Base-by-base conservation (phyloP, 2,329 filamentous ascomycete genomes). In the Acrocalymma vagum region DNA sequence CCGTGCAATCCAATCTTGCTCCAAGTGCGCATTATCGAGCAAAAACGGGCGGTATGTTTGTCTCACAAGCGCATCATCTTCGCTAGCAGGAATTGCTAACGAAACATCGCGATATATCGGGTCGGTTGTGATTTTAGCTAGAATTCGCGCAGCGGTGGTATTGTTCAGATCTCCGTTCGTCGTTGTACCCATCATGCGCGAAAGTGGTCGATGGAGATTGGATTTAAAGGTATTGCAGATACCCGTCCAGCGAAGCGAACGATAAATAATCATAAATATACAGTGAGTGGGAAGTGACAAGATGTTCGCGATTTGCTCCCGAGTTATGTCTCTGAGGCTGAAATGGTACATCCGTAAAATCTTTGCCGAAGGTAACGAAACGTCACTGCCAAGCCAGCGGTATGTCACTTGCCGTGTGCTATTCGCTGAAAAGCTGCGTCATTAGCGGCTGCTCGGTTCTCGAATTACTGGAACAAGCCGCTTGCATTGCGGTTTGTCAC, bases 41-140 rank as follows among this genome's bases (percentile, higher is more conserved):
- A 86, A 58, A 45, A 84, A 87, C 0, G 82, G 82, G 1, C 83
- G 74, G 53, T 85, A 85, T 31, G 62, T 73, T 28, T 65, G 45
- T 23, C 81, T 72, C 13, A 78, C 63, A 1, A 59, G 48, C 0
- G 59, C 7, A 35, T 81, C 75, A 47, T 84, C 82, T 38, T 83
- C 70, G 0, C 47, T 42, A 11, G 65, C 48, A 0, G 65, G 40
- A 21, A 83, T 73, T 3, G 76, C 75, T 9, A 83, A 65, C 2
- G 74, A 57, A 4, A 16, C 9, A 9, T 33, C 15, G 9, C 35
- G 42, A 28, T 55, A 62, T 7, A 40, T 25, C 14, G 49, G 33
- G 10, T 60, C 54, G 9, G 38, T 28, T 8, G 35, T 30, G 8
- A 60, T 38, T 26, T 48, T 50, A 32, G 20, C 27, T 29, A 43